A percentile compares a stretch with the other conserved stretches of the same genome.
Conservation (phyloP, 2,329 filamentous ascomycete genomes). For the Colletotrichum eleusines region DNA sequence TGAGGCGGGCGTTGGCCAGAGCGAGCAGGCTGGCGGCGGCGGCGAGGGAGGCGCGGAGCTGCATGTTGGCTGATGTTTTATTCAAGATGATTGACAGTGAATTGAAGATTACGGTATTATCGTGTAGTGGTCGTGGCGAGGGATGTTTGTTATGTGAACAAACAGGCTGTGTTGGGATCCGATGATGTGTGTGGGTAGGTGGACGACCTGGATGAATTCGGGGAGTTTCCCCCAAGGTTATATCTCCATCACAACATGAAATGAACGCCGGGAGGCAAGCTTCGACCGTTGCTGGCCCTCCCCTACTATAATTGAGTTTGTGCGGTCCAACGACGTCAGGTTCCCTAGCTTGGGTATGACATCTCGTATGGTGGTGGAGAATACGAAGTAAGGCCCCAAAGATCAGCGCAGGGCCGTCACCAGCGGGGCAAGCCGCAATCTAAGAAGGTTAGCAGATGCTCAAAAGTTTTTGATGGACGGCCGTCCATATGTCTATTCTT, state of each 20-base stretch:
- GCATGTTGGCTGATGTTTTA: conserved; percentile 37
- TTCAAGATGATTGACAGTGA: too few species aligned
- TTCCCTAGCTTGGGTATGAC: conserved; percentile 20
- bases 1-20: conserved; percentile 54
- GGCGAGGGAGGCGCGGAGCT: conserved; percentile 44
- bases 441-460: too few species aligned
- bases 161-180: not conserved
- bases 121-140: not conserved
- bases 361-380: too few species aligned
- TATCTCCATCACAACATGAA: conserved; percentile 11
- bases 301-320: not conserved
- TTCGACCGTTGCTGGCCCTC: not conserved
- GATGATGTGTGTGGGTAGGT: not conserved
- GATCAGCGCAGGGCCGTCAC: conserved; percentile 1
- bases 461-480: not conserved
- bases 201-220: fast-evolving
- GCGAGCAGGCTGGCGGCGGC: conserved; percentile 44
- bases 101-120: not conserved
- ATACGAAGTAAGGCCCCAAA: too few species aligned
- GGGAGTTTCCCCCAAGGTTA: conserved; percentile 10
- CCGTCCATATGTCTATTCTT: conserved; percentile 36
- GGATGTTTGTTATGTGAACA: not conserved
- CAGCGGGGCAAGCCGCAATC: too few species aligned
- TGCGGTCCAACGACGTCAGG: conserved; percentile 22
- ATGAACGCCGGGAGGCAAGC: not conserved